Base-by-base conservation (phyloP, 768 basidiomycete species). In the Coprinellus micaceus region DNA sequence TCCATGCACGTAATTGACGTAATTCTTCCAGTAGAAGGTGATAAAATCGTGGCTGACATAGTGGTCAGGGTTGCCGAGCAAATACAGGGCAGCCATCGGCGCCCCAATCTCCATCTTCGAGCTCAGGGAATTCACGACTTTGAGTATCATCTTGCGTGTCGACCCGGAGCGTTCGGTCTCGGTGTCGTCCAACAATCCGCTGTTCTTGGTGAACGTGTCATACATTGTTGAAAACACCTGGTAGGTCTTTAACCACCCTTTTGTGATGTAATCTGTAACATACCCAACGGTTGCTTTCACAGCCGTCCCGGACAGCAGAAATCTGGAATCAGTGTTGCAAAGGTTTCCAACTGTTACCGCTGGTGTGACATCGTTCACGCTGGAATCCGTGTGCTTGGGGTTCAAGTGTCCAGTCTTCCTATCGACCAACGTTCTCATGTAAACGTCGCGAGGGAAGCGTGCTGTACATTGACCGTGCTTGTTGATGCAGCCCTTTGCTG, bases 191-290 rank as follows among this genome's bases (percentile, higher is more conserved):
- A 9, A 21, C 5, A 43, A 5, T 5, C 19, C 19, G 5, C 6
- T 21, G 10, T 43, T 9, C 40, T 43, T 43, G 5, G 5, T 17
- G 40, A 43, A 43, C 6, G n/a, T 7, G 40, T 43, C 40, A 19
- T 43, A 43, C 6, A 21, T 43, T 4, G 40, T 5, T 19, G 13
- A 21, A 17, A 43, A 43, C n/a, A 74, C 64, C 2, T 54, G 46
- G 61, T 74, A 51, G 2, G 71, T 75, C 41, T 72, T 74, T 3
- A 75, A 40, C 2, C 53, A 25, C 1, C 58, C 29, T 55, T 77
- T 76, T 0, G 71, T 71, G 5, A 76, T 64, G 53, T 76, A 76
- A 56, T 76, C 71, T 7, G 72, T 67, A 0, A 74, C 61, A 64
- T 75, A 72, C 15, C 63, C 56, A 1, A 69, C 60, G 3, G 71